phyloP scores from a whole-genome alignment of 2,329 filamentous ascomycete species.

The Claviceps humidiphila region DNA sequence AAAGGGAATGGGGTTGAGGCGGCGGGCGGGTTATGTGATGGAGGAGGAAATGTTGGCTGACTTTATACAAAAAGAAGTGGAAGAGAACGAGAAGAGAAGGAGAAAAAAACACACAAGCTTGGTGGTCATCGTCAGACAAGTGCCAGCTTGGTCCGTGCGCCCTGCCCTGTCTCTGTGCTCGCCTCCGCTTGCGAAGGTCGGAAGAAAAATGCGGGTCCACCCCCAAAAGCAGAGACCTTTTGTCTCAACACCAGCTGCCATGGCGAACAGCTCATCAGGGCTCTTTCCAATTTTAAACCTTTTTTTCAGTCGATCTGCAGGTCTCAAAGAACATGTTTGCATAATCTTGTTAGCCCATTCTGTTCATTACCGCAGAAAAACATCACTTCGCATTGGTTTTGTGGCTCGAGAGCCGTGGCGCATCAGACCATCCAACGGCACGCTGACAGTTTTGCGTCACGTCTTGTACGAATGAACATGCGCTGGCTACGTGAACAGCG shows the following conservation, averaged over 20 bases:
- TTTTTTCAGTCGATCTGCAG: not conserved
- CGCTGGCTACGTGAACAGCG: not conserved
- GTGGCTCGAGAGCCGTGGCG: no score
- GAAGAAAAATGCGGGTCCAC: conserved; percentile 3
- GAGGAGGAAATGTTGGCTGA: conserved; percentile 3
- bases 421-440: no score
- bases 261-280: not conserved
- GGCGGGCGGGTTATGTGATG: conserved; percentile 3
- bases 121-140: conserved; percentile 10
- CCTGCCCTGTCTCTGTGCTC: not conserved
- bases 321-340: no score
- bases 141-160: conserved; percentile 8
- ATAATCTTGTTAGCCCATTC: no score
- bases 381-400: no score
- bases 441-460: no score
- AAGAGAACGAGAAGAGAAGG: conserved; percentile 5
- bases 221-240: not conserved
- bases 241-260: not conserved
- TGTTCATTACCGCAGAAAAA: no score
- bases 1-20: conserved; percentile 4
- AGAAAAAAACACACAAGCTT: conserved; percentile 5
- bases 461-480: no score
- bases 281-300: not conserved
- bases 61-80: conserved; percentile 2
- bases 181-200: conserved; percentile 4